These are phyloP conservation scores for Fonsecaea nubica DNA, from an alignment of 2,329 filamentous ascomycete species.

Conservation along the genomic window DNA sequence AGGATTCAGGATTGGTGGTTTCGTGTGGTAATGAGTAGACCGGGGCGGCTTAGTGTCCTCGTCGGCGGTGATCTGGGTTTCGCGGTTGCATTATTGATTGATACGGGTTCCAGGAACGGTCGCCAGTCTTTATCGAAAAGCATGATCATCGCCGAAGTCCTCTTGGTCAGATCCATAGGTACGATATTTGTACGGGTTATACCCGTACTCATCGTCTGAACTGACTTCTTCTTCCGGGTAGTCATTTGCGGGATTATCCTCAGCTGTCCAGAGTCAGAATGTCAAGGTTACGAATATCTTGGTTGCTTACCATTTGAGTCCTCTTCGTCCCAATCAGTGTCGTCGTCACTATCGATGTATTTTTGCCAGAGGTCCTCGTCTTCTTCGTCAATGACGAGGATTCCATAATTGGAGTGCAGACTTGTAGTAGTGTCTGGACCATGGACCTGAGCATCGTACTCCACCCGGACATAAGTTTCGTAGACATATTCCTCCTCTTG, in stretches of 20 bases:
- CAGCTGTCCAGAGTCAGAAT: slow-evolving; percentile 45
- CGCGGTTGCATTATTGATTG: not conserved
- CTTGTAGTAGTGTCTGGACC: slow-evolving; percentile 28
- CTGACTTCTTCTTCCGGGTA: slow-evolving; percentile 59
- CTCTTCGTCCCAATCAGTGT: slow-evolving; percentile 63
- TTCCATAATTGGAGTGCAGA: slow-evolving; percentile 45
- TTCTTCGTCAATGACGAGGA: slow-evolving; percentile 58
- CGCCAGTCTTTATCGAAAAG: not conserved
- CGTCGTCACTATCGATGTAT: slow-evolving; percentile 60
- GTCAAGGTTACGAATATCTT: not conserved
- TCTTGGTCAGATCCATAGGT: slow-evolving; percentile 53
- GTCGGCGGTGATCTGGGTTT: not conserved
- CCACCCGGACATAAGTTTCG: slow-evolving; percentile 65
- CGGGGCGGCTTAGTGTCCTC: not conserved
- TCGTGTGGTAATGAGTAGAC: not conserved
- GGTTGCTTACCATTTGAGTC: slow-evolving; percentile 62
- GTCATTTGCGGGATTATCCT: slow-evolving; percentile 59
- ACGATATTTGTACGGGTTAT: slow-evolving; percentile 50
- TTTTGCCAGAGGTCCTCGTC: slow-evolving; percentile 64
- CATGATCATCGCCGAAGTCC: slow-evolving; percentile 48
- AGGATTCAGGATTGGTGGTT: not conserved
- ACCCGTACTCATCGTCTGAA: slow-evolving; percentile 55
- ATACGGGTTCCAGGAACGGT: too few species aligned
- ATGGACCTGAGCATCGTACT: slow-evolving; percentile 41
- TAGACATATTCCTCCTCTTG: slow-evolving; percentile 65